phyloP scores from a whole-genome alignment of 1,284 basidiomycete species.

The Gomphus bonarii region DNA sequence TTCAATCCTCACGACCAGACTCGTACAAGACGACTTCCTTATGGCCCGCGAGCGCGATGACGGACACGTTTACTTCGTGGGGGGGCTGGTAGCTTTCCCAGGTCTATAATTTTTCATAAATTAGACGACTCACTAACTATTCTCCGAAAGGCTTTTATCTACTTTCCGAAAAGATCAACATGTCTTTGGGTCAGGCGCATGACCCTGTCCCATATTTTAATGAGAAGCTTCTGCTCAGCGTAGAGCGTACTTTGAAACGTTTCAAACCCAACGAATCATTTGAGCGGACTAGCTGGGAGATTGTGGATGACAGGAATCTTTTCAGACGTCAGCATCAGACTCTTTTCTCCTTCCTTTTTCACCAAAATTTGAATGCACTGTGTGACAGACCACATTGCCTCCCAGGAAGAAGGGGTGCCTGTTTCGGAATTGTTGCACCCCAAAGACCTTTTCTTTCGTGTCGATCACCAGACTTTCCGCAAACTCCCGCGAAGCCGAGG shows the following conservation, averaged over 20 bases:
- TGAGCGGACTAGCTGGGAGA: conserved; percentile 32
- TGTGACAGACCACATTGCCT: conserved; percentile 23
- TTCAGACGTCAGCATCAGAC: conserved; percentile 22
- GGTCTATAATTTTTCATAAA: conserved; percentile 16
- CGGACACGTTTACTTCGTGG: conserved; percentile 28
- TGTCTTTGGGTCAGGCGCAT: conserved; percentile 25
- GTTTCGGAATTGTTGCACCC: conserved; percentile 21
- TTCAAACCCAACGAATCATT: conserved; percentile 28
- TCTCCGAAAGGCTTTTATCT: conserved; percentile 25
- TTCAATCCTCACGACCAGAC: conserved; percentile 14
- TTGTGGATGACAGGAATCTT: conserved; percentile 29
- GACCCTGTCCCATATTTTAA: conserved; percentile 30
- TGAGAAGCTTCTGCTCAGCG: conserved; percentile 28
- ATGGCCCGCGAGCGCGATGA: conserved; percentile 29
- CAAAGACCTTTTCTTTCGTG: conserved; percentile 25
- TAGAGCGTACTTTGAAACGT: conserved; percentile 31
- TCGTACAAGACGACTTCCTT: conserved; percentile 32
- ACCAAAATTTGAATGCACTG: neutral
- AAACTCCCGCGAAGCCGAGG: conserved; percentile 28
- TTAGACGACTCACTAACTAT: neutral
- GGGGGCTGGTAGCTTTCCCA: conserved; percentile 30
- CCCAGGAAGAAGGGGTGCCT: conserved; percentile 9
- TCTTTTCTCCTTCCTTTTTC: neutral
- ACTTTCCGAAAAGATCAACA: conserved; percentile 28
- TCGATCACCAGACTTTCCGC: conserved; percentile 32